Evolutionary conservation across 2,329 filamentous ascomycete species (phyloP), one percentile per base, ranked within the genome.

Genomic region (Fusarium torulosum): DNA sequence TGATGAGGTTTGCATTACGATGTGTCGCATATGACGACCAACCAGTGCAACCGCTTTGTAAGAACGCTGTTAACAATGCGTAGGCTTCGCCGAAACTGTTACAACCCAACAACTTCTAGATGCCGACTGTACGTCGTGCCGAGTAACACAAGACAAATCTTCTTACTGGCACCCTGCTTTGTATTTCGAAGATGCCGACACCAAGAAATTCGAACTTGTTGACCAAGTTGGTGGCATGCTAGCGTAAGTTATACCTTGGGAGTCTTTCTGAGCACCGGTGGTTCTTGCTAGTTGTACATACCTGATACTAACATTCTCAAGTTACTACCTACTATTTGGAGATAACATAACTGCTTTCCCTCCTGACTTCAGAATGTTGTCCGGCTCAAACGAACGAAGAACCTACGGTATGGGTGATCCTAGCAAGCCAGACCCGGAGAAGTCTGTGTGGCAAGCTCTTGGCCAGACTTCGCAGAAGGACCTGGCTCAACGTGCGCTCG

Each of bases 151-250:
- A 79, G 94, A 97, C 80, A 91, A 89, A 80, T 97, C 93, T n/a
- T 89, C 88, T 31, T 97, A 97, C 81, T 97, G 93, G 92, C 88
- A 89, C 52, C 94, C 94, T 1, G 80, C 86, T 3, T 75, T 97
- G 66, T 94, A 95, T 81, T 97, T 97, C 78, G 79, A 89, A 75
- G 86, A 94, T 73, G 75, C 75, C 7, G 74, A 79, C 14, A 90
- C 91, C 70, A 87, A 90, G 58, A 82, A 88, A 56, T 88, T 88
- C 50, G 86, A 91, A 72, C 78, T 91, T 57, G 92, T 97, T 44
- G 79, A 85, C 2, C 89, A 96, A 76, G 86, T 91, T 50, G 93
- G 93, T 64, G 93, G 94, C 66, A 93, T 96, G 87, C 88, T 96
- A 75, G 91, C 90, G 88, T 95, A 85, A 84, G 91, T 90, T 15